Evolutionary conservation across 202 grass and related monocot genomes (phyloP).

Genomic region (Schoenoplectus triqueter): DNA sequence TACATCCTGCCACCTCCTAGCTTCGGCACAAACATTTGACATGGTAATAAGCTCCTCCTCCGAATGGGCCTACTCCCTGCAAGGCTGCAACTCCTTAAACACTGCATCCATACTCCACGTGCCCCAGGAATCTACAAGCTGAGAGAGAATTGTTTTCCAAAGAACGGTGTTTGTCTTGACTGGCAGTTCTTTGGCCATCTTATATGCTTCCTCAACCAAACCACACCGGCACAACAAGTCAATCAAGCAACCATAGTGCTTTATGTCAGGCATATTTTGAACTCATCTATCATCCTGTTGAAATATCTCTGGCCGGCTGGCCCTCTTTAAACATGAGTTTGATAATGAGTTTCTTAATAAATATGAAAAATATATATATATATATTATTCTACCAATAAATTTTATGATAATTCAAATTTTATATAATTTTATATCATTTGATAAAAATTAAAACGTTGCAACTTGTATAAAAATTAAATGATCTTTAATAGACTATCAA

Average conservation of each 20-base stretch:
- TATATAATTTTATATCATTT: too few species aligned
- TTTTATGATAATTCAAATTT: too few species aligned
- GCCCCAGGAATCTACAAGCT: slow-evolving; percentile 54
- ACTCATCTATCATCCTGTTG: slow-evolving; percentile 54
- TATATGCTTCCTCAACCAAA: slow-evolving; percentile 59
- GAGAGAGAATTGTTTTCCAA: slow-evolving; percentile 73
- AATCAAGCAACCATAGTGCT: slow-evolving; percentile 63
- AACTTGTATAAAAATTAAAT: too few species aligned
- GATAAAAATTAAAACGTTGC: too few species aligned
- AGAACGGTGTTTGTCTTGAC: slow-evolving; percentile 46
- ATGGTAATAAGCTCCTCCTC: slow-evolving; percentile 47
- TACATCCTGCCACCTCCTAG: slow-evolving; percentile 59
- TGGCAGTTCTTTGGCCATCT: slow-evolving; percentile 57
- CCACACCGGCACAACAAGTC: slow-evolving; percentile 61
- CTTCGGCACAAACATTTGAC: slow-evolving; percentile 71
- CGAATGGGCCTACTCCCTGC: slow-evolving; percentile 36
- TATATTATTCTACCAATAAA: too few species aligned
- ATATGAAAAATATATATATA: too few species aligned
- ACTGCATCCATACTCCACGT: slow-evolving; percentile 49
- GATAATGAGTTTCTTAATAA: too few species aligned
- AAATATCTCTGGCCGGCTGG: slow-evolving; percentile 41
- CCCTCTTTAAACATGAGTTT: slow-evolving; percentile 50
- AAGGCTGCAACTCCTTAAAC: slow-evolving; percentile 42
- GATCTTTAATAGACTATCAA: too few species aligned
- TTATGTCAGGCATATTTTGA: slow-evolving; percentile 55